A percentile compares a stretch with the other conserved stretches of the same genome.
These are phyloP conservation scores for Mycena capillaripes DNA, from an alignment of 768 basidiomycete species.

Conservation along the genomic window DNA sequence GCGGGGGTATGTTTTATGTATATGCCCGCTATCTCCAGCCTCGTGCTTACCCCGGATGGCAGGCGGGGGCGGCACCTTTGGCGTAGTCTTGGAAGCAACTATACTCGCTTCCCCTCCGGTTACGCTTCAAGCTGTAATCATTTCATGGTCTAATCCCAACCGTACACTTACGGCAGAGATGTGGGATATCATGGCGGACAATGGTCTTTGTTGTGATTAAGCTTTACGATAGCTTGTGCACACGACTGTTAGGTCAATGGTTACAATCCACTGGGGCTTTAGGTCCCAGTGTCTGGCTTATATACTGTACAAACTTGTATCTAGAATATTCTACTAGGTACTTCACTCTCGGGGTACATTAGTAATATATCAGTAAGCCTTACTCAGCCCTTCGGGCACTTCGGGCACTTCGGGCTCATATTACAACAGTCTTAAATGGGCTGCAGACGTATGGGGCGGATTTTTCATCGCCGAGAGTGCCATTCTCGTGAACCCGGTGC, in stretches of 20 bases:
- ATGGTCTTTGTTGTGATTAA: too few relatives aligned
- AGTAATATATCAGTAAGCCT: too few relatives aligned
- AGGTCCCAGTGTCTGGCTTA: too few relatives aligned
- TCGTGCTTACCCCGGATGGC: not conserved
- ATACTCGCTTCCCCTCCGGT: conserved; percentile 54
- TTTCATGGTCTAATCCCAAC: conserved; percentile 44
- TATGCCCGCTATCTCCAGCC: not conserved
- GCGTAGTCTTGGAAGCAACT: conserved; percentile 53
- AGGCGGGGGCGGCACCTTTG: conserved; percentile 63
- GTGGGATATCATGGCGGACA: conserved; percentile 54
- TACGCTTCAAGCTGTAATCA: conserved; percentile 53
- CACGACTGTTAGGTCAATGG: too few relatives aligned
- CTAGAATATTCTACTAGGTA: too few relatives aligned
- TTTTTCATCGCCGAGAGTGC: conserved; percentile 52
- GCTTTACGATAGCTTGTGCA: too few relatives aligned
- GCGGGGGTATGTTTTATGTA: conserved; percentile 49
- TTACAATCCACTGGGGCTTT: too few relatives aligned
- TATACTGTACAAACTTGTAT: too few relatives aligned
- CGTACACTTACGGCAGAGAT: conserved; percentile 46
- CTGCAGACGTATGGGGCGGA: conserved; percentile 64
- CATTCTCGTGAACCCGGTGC: conserved; percentile 58
- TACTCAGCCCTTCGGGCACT: too few relatives aligned
- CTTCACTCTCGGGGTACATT: too few relatives aligned
- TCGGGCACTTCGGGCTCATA: too few relatives aligned
- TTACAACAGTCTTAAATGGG: conserved; percentile 58